phyloP scores from a whole-genome alignment of 2,329 filamentous ascomycete species.

The Cladosporium austrohemisphaericum region DNA sequence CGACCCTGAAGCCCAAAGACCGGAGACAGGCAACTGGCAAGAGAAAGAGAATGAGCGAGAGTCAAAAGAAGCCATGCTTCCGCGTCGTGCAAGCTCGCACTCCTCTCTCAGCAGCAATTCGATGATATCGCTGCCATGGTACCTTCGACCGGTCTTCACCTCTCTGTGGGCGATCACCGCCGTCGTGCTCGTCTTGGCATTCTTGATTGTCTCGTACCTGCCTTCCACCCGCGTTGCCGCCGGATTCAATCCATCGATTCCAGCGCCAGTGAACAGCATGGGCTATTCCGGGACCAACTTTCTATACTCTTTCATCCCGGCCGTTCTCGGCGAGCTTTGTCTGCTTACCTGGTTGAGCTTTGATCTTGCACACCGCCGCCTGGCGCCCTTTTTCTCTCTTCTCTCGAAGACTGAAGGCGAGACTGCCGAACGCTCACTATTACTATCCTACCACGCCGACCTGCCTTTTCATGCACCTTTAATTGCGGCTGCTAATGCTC shows the following conservation, averaged over 20 bases:
- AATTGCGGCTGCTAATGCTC: constrained; percentile 56
- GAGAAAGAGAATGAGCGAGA: constrained; percentile 54
- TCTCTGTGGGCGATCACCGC: constrained; percentile 61
- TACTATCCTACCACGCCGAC: constrained; percentile 67
- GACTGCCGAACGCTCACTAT: constrained; percentile 59
- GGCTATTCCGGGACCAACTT: constrained; percentile 87
- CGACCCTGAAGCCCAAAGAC: constrained; percentile 32
- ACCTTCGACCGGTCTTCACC: constrained; percentile 64
- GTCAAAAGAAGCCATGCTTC: constrained; percentile 29
- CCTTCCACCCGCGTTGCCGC: constrained; percentile 60
- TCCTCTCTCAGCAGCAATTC: constrained; percentile 10
- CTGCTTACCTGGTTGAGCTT: constrained; percentile 65
- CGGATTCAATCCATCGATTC: constrained; percentile 69
- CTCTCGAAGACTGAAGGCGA: constrained; percentile 46
- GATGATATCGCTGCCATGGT: constrained; percentile 59
- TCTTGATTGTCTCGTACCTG: constrained; percentile 72
- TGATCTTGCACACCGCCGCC: constrained; percentile 61
- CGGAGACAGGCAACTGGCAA: constrained; percentile 31
- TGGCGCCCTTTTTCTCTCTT: constrained; percentile 68
- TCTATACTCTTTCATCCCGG: constrained; percentile 73
- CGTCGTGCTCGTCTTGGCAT: constrained; percentile 61
- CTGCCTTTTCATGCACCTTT: constrained; percentile 58
- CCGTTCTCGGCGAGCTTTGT: constrained; percentile 62
- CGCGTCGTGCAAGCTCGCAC: constrained; percentile 16
- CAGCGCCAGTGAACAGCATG: constrained; percentile 37